Percentiles rank a stretch among this genome's conserved stretches.
These are phyloP conservation scores for Capronia epimyces DNA, from an alignment of 2,329 filamentous ascomycete genomes.

Conservation along the genomic window DNA sequence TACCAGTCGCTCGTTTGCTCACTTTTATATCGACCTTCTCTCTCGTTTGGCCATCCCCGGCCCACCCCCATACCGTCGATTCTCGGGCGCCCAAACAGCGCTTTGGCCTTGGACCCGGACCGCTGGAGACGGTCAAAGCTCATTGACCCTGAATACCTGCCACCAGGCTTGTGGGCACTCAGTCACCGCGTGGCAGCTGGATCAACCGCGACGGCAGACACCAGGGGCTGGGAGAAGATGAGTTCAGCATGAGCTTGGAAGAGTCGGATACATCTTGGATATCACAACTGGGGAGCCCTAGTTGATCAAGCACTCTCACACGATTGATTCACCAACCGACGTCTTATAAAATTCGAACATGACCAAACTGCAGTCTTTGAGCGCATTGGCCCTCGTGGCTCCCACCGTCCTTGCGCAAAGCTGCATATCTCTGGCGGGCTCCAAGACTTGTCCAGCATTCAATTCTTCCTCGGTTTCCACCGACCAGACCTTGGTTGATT, in stretches of 20 bases:
- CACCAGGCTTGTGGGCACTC: neutral
- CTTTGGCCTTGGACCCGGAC: constrained; percentile 12
- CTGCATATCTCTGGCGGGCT: constrained; percentile 65
- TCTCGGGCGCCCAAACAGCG: constrained; percentile 3
- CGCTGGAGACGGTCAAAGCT: constrained; percentile 9
- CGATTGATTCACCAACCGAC: constrained; percentile 1
- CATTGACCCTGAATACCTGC: constrained; percentile 5
- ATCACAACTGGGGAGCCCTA: constrained; percentile 10
- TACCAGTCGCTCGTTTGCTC: constrained; percentile 26
- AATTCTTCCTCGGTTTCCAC: constrained; percentile 66
- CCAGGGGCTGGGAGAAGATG: constrained; percentile 15
- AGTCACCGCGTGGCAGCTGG: constrained; percentile 58
- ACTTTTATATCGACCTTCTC: constrained; percentile 14
- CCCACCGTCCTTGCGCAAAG: constrained; percentile 18
- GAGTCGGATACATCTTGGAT: constrained; percentile 73
- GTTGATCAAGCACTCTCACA: constrained; percentile 4
- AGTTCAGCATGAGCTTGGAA: constrained; percentile 29
- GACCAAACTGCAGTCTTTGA: constrained; percentile 14
- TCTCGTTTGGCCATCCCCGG: constrained; percentile 1
- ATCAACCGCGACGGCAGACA: constrained; percentile 79
- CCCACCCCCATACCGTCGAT: constrained; percentile 2
- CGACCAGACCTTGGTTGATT: constrained; percentile 50
- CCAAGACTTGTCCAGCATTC: constrained; percentile 67
- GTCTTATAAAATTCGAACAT: constrained; percentile 9
- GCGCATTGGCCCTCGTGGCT: constrained; percentile 21